Conservation (phyloP, 2,329 filamentous ascomycete species). For the Ascosphaera apis region DNA sequence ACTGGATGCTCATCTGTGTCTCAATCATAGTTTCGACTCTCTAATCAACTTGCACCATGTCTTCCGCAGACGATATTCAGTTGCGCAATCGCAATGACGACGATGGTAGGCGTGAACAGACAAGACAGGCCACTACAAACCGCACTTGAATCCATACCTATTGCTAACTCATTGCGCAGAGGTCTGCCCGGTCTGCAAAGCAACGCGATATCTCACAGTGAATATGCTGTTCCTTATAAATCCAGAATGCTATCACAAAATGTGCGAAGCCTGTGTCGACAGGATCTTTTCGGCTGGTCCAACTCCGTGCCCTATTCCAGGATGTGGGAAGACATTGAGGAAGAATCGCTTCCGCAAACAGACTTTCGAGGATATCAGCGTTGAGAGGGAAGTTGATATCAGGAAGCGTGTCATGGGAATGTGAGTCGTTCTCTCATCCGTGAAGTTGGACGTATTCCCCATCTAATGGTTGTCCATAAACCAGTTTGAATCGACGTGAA, state of each 20-base stretch:
- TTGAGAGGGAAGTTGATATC: slow-evolving; percentile 89
- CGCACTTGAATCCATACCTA: no score
- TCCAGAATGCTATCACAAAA: slow-evolving; percentile 95
- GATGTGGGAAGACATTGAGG: slow-evolving; percentile 67
- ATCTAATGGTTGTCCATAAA: slow-evolving; percentile 5
- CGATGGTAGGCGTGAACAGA: slow-evolving; percentile 1
- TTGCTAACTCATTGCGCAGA: slow-evolving; percentile 25
- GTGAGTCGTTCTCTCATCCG: slow-evolving; percentile 12
- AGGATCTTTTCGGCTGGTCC: slow-evolving; percentile 84
- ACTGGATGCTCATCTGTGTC: neutral
- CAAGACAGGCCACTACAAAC: no score
- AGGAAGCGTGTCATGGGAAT: slow-evolving; percentile 47
- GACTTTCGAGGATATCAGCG: slow-evolving; percentile 68
- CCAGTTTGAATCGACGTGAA: slow-evolving; percentile 67
- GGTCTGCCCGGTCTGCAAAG: slow-evolving; percentile 94
- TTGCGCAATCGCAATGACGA: slow-evolving; percentile 1
- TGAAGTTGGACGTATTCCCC: slow-evolving; percentile 2
- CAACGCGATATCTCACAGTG: slow-evolving; percentile 79
- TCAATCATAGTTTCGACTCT: neutral
- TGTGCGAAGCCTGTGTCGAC: slow-evolving; percentile 91
- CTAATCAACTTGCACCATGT: neutral
- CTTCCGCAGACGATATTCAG: neutral
- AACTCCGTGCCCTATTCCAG: slow-evolving; percentile 74
- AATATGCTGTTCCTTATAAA: slow-evolving; percentile 93
- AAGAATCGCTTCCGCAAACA: slow-evolving; percentile 65